Base-by-base conservation (phyloP, 1,139 yeast species). In the Keqinozyma sinolaborantium region DNA sequence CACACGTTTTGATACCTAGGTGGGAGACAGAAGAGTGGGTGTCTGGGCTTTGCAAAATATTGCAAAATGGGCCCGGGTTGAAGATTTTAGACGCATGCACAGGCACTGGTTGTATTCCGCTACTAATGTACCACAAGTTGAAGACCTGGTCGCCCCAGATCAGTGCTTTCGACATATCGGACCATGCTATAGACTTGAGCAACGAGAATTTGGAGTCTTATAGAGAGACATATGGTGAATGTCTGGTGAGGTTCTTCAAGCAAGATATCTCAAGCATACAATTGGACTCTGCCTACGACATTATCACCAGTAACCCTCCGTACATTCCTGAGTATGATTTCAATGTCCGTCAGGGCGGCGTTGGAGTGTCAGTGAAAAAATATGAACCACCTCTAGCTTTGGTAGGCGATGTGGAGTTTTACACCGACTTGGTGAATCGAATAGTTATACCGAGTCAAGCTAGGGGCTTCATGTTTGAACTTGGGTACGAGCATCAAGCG, bases 1-100 rank as follows among this genome's bases (percentile, higher is more conserved):
- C 64, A 1, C 79, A 79, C 0, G 97, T 87, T 2, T 60, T 92
- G 38, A 88, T 92, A 26, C 98, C 98, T 0, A 60, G 98, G 30
- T 81, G 95, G 84, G 98, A 92, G 50, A 92, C 98, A 0, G 97
- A 92, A 51, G 96, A 87, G 47, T 90, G 97, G 97, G 66, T 74
- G 5, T 23, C 59, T 20, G 66, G 65, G 34, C 49, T 85, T 19
- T 58, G 64, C 0, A 38, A 42, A 0, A 23, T 49, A 6, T 28
- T 77, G 11, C 32, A 36, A 14, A 27, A 30, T 4, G 3, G 30
- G 19, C 30, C 33, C 26, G 14, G 37, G 9, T 31, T 64, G 9
- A 47, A 40, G 2, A 52, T 83, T 1, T 45, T 83, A 5, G 98
- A 92, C 57, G 70, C 86, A 15, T 90, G 97, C 47, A 79, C 96